Percentiles rank a stretch among this genome's conserved stretches.
Evolutionary conservation across 2,329 filamentous ascomycete species (phyloP).

Genomic region (Periconia sp.): DNA sequence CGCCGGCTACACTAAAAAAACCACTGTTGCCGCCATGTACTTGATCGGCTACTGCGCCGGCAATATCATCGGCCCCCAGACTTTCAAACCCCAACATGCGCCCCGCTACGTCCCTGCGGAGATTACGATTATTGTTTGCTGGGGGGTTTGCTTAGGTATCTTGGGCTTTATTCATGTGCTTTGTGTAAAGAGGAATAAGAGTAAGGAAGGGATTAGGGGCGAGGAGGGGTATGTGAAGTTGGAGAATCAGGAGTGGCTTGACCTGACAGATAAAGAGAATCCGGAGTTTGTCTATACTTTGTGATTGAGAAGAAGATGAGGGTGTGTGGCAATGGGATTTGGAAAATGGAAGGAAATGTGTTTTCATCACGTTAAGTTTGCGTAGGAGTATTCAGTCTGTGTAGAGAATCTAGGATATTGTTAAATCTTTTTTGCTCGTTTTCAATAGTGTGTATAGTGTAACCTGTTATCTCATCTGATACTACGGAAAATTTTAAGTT

Average conservation of each 20-base stretch:
- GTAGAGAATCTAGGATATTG: no score
- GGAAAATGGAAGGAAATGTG: neutral
- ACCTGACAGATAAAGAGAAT: slow-evolving; percentile 69
- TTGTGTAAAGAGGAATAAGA: slow-evolving; percentile 60
- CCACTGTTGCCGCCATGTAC: slow-evolving; percentile 57
- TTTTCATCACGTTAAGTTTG: no score
- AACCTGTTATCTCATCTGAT: no score
- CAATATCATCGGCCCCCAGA: slow-evolving; percentile 45
- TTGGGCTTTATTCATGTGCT: slow-evolving; percentile 65
- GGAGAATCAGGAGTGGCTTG: slow-evolving; percentile 67
- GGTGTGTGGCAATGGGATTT: neutral
- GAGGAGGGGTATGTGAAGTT: slow-evolving; percentile 61
- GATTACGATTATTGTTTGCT: slow-evolving; percentile 65
- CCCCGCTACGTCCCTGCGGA: slow-evolving; percentile 63
- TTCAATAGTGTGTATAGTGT: no score
- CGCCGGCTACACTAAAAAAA: slow-evolving; percentile 62
- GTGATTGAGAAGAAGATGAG: no score
- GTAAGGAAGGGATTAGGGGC: slow-evolving; percentile 57
- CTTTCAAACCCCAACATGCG: slow-evolving; percentile 33
- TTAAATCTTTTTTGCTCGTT: no score
- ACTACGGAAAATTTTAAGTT: no score
- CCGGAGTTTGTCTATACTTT: slow-evolving; percentile 63
- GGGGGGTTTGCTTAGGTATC: slow-evolving; percentile 55
- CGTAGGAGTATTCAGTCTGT: no score
- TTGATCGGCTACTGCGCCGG: slow-evolving; percentile 46